Percentiles rank a stretch among this genome's conserved stretches.
These are phyloP conservation scores for Corylus avellana DNA, from an alignment of 306 rosid species.

Conservation along the genomic window DNA sequence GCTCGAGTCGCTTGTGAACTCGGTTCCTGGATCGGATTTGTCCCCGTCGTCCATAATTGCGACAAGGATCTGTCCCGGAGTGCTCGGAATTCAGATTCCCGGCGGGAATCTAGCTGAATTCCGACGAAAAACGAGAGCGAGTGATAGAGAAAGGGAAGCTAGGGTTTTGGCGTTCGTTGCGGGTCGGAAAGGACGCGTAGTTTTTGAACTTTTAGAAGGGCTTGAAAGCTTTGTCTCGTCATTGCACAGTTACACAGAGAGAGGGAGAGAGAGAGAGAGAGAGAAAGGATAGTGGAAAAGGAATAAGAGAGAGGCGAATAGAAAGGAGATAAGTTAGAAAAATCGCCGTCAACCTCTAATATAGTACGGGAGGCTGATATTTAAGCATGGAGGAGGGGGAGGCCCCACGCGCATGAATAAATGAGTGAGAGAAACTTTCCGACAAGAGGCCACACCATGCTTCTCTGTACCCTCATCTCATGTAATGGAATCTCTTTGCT, in stretches of 20 bases:
- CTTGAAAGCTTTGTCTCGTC: slow-evolving; percentile 60
- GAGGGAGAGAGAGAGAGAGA: slow-evolving; percentile 18
- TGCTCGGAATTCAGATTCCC: slow-evolving; percentile 10
- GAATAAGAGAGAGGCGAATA: slow-evolving; percentile 4
- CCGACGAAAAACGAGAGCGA: slow-evolving; percentile 9
- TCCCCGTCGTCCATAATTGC: slow-evolving; percentile 37
- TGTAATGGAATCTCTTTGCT: not conserved
- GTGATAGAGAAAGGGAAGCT: slow-evolving; percentile 29
- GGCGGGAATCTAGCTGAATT: slow-evolving; percentile 20
- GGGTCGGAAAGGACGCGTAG: slow-evolving; percentile 66
- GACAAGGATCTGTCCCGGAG: not conserved
- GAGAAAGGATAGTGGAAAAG: not conserved
- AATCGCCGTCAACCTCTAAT: slow-evolving; percentile 49
- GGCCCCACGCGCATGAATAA: slow-evolving; percentile 54
- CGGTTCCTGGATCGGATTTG: slow-evolving; percentile 46
- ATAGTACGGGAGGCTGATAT: slow-evolving; percentile 51
- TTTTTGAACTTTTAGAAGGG: slow-evolving; percentile 55
- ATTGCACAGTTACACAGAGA: slow-evolving; percentile 39
- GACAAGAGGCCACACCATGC: slow-evolving; percentile 24
- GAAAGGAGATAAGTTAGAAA: slow-evolving; percentile 61
- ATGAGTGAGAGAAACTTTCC: slow-evolving; percentile 27
- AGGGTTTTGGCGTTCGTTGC: slow-evolving; percentile 62
- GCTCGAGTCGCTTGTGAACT: slow-evolving; percentile 47
- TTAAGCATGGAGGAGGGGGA: slow-evolving; percentile 36
- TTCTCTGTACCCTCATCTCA: slow-evolving; percentile 8